phyloP scores from a whole-genome alignment of 2,329 filamentous ascomycete genomes.

The Cytospora chrysosperma region DNA sequence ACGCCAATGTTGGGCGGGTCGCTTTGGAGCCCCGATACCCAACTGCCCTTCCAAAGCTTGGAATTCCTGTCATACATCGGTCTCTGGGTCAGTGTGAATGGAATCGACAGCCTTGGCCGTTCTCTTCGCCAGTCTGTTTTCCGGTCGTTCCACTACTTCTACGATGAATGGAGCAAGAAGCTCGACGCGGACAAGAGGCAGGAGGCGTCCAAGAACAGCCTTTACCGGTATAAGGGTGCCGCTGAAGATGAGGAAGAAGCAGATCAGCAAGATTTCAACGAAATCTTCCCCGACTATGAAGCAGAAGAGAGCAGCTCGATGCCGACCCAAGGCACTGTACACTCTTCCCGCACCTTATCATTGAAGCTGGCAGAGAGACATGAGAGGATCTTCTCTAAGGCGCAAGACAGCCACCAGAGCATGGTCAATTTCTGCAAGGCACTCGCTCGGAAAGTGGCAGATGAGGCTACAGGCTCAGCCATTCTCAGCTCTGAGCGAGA shows the following conservation, averaged over 20 bases:
- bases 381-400: slow-evolving; percentile 48
- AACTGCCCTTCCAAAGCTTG: slow-evolving; percentile 36
- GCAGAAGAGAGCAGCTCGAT: slow-evolving; percentile 43
- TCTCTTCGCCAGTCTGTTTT: slow-evolving; percentile 56
- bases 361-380: slow-evolving; percentile 63
- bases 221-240: slow-evolving; percentile 82
- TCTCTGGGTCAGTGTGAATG: slow-evolving; percentile 48
- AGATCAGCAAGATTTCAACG: slow-evolving; percentile 71
- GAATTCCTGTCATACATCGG: slow-evolving; percentile 53
- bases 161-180: slow-evolving; percentile 75
- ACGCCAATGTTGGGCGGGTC: slow-evolving; percentile 58
- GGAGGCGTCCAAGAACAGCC: slow-evolving; percentile 68
- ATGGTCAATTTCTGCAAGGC: slow-evolving; percentile 46
- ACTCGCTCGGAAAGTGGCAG: slow-evolving; percentile 41
- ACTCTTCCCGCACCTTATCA: slow-evolving; percentile 54
- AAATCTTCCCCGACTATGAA: slow-evolving; percentile 79
- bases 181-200: slow-evolving; percentile 74
- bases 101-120: slow-evolving; percentile 40
- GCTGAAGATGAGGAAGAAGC: slow-evolving; percentile 73
- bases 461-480: slow-evolving; percentile 27
- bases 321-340: slow-evolving; percentile 34
- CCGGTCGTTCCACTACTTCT: slow-evolving; percentile 69
- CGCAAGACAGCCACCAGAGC: slow-evolving; percentile 40
- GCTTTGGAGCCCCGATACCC: slow-evolving; percentile 31
- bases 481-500: slow-evolving; percentile 40